phyloP scores from a whole-genome alignment of 371 early-diverging fungal genomes.

The Mucor irregularis region DNA sequence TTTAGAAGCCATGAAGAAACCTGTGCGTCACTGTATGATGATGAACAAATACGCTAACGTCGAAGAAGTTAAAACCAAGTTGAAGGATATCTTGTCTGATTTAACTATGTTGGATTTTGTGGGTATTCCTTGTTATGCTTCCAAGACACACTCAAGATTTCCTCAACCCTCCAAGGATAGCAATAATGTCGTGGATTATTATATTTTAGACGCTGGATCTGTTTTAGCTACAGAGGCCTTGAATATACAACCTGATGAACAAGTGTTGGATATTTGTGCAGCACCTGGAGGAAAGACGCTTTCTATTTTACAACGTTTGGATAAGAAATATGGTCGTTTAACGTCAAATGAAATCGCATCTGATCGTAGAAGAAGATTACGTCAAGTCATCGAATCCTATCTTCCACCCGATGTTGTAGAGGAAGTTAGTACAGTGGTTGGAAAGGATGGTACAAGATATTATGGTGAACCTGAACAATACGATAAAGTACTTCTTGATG shows the following conservation, averaged over 20 bases:
- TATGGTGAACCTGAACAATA: constrained; percentile 51
- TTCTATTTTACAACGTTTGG: constrained; percentile 54
- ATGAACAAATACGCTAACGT: constrained; percentile 52
- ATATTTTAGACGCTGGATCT: constrained; percentile 71
- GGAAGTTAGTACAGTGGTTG: constrained; percentile 48
- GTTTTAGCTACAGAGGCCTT: constrained; percentile 65
- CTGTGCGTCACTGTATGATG: constrained; percentile 51
- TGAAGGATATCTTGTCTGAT: constrained; percentile 22
- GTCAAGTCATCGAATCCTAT: constrained; percentile 61
- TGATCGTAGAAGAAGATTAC: constrained; percentile 55
- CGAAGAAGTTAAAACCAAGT: constrained; percentile 21
- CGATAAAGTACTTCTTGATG: constrained; percentile 72
- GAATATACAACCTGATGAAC: constrained; percentile 62
- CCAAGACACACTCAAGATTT: constrained; percentile 31
- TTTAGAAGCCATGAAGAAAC: constrained; percentile 44
- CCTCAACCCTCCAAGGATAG: constrained; percentile 43
- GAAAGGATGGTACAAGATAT: constrained; percentile 57
- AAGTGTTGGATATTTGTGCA: constrained; percentile 81
- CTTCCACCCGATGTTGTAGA: constrained; percentile 44
- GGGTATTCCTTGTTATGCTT: constrained; percentile 41
- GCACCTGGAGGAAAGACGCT: constrained; percentile 77
- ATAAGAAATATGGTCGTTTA: constrained; percentile 38
- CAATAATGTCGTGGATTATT: constrained; percentile 44
- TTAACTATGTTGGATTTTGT: constrained; percentile 36
- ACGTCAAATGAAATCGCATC: constrained; percentile 57